Conservation (phyloP, 1,139 yeast genomes). For the Diutina mesorugosa region DNA sequence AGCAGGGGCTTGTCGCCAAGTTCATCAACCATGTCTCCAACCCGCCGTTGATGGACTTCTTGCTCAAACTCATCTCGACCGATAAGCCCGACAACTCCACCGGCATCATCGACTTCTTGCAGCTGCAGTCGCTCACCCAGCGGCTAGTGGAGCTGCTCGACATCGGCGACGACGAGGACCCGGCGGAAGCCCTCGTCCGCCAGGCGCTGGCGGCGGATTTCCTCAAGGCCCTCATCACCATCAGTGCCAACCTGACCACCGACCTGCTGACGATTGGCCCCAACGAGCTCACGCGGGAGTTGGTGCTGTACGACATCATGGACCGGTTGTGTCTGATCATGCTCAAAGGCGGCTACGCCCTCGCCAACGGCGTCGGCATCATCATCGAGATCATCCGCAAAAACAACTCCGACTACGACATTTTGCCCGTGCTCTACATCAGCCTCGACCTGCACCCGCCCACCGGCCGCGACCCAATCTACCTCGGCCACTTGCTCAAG, state of each 20-base stretch:
- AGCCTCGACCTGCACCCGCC: slow-evolving; percentile 92
- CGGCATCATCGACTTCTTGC: slow-evolving; percentile 63
- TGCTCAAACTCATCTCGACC: slow-evolving; percentile 63
- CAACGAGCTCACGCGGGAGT: slow-evolving; percentile 82
- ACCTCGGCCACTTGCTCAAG: slow-evolving; percentile 74
- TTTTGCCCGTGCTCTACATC: slow-evolving; percentile 75
- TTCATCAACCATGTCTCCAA: slow-evolving; percentile 71
- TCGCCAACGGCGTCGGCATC: slow-evolving; percentile 93
- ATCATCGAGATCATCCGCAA: slow-evolving; percentile 91
- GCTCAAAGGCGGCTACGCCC: slow-evolving; percentile 84
- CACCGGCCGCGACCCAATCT: slow-evolving; percentile 86
- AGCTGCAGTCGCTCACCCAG: slow-evolving; percentile 49
- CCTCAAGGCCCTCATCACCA: slow-evolving; percentile 34
- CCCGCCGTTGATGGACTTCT: slow-evolving; percentile 78
- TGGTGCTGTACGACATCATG: slow-evolving; percentile 62
- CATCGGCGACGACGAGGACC: slow-evolving; percentile 11
- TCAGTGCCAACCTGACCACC: slow-evolving; percentile 62
- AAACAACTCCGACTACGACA: slow-evolving; percentile 91
- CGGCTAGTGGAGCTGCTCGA: slow-evolving; percentile 46
- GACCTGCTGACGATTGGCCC: slow-evolving; percentile 91
- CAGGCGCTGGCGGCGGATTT: slow-evolving; percentile 37
- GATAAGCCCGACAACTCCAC: slow-evolving; percentile 70
- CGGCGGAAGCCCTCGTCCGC: slow-evolving; percentile 31
- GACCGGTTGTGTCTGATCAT: slow-evolving; percentile 63
- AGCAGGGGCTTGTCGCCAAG: slow-evolving; percentile 49